Evolutionary conservation across 768 basidiomycete species (phyloP), one percentile per base, ranked within the genome.

Genomic region (Amanita rubescens): DNA sequence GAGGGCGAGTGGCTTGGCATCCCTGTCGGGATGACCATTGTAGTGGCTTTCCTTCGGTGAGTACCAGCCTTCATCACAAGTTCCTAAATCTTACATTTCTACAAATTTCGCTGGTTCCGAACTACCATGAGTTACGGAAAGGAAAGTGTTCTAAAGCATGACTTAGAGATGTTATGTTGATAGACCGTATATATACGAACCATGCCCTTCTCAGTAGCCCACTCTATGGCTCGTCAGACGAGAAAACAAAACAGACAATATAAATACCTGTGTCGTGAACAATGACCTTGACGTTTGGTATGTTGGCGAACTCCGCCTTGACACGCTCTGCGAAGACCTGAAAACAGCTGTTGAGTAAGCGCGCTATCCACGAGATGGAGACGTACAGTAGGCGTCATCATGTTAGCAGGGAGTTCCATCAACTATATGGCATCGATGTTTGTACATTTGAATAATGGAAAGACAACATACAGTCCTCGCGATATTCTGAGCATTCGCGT

Each of bases 191-290:
- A 15, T 24, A 19, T 12, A 60, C 67, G 1, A 47, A 85, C 87
- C 92, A 94, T 94, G 53, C 83, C 83, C 71, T 88, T 89, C 68
- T 85, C 75, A 42, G 78, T 77, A 24, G 91, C 90, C 91, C 91
- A 94, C 2, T 73, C 87, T 88, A 56, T 14, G 52, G 10, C 39
- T 30, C 59, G 5, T 51, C 34, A 30, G 45, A 56, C 55, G 39
- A 42, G 39, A 56, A 34, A 42, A 39, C 22, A 41, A 37, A 39
- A 27, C 49, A 12, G 19, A 32, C 25, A 14, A 11, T 38, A 15
- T 55, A 57, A 66, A 34, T 54, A 90, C 88, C 84, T 73, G 86
- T 80, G 58, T 94, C 90, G 32, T 76, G 83, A 20, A 87, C 78
- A 46, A 80, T 72, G 44, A 91, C 72, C 62, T 85, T 75, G 7